A percentile compares a stretch with the other conserved stretches of the same genome.
Evolutionary conservation across 441 rosid genomes (phyloP).

Genomic region (Gossypium gossypioides): DNA sequence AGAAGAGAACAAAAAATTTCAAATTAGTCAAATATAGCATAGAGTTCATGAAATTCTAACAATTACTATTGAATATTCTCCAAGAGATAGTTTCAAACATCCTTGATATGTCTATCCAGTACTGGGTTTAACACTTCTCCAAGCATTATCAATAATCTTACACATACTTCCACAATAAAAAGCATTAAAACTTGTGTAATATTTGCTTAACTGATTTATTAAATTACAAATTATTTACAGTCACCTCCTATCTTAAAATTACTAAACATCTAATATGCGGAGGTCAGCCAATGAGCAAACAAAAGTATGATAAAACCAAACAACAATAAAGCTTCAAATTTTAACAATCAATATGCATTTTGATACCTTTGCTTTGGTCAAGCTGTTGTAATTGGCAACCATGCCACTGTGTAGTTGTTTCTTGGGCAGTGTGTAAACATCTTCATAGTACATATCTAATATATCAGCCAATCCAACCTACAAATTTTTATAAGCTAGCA

Average conservation of each 20-base stretch:
- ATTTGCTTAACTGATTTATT: neutral
- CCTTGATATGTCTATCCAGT: neutral
- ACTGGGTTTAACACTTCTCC: neutral
- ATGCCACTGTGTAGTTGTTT: conserved; percentile 48
- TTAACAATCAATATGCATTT: neutral
- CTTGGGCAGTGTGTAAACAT: conserved; percentile 56
- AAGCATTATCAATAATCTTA: neutral
- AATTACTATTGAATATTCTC: neutral
- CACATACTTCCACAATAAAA: neutral
- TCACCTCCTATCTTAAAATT: neutral
- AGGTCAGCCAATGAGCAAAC: neutral
- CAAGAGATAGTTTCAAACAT: neutral
- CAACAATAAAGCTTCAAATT: neutral
- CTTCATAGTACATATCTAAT: conserved; percentile 75
- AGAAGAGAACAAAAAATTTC: neutral
- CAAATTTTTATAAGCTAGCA: conserved; percentile 16
- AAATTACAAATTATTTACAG: neutral
- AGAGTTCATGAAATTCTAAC: neutral
- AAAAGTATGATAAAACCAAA: neutral
- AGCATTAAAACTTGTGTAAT: neutral
- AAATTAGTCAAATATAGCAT: neutral
- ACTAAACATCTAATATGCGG: neutral
- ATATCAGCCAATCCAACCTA: conserved; percentile 75
- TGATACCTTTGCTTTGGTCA: conserved; percentile 56
- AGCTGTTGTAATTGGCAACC: conserved; percentile 30